Base-by-base conservation (phyloP, 139 green algal genomes). In the Chlorella ohadii region DNA sequence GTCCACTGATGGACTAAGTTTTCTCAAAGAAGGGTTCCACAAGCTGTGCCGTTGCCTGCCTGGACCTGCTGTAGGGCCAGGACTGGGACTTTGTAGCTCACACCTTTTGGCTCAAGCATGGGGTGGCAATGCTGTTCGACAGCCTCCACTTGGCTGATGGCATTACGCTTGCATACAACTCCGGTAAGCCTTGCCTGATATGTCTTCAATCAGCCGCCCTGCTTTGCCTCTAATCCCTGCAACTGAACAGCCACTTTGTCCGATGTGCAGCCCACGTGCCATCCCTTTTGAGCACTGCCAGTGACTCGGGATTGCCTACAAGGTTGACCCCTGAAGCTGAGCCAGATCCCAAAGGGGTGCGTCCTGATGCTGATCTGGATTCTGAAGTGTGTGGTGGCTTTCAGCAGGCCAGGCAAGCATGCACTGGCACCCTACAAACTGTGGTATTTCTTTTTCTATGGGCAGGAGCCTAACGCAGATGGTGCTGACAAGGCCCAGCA, bases 91-190 rank as follows among this genome's bases (percentile, higher is more conserved):
- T 94, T 12, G 91, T 98, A 66, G 87, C 88, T 3, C 78, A 90
- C 76, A 93, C 84, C 38, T 99, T 99, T 89, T 99, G 97, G 97
- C 91, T 99, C 11, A 98, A 98, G 85, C 95, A 98, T 71, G 97
- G 91, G 31, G 81, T 99, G 85, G 92, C 93, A 57, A 66, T 99
- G 63, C 88, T 99, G 16, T 91, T 99, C 55, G 90, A 94, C 25
- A 91, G 94, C 17, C 90, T 99, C 5, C 86, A 92, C 1, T 94
- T 97, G 33, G 86, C 94, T 27, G 95, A 99, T 31, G 81, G 85
- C 56, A 96, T 99, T 86, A 96, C 94, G 55, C 86, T 99, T 19
- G 95, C 95, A 1, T 96, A 95, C 74, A 99, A 98, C 93, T 96
- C 90, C 44, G 91, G 84, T 97, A 0, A 87, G 93, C 4, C 44